A percentile compares a stretch with the other conserved stretches of the same genome.
These are phyloP conservation scores for Quercus cerris DNA, from an alignment of 306 rosid genomes.

Conservation along the genomic window DNA sequence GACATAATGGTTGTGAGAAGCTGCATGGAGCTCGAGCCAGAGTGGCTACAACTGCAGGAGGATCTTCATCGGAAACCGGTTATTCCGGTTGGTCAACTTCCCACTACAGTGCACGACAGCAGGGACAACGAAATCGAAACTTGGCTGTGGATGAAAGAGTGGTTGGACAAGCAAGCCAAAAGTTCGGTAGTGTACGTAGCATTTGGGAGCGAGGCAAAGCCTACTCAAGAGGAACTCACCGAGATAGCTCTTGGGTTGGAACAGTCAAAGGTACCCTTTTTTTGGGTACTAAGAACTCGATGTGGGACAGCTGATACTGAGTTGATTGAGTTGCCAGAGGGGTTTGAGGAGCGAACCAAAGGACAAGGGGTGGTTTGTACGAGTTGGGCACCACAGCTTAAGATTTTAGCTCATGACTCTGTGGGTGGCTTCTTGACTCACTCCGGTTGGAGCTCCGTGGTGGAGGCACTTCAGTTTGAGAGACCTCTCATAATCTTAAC, in stretches of 20 bases:
- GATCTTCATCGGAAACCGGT: no score
- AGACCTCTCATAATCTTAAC: slow-evolving; percentile 17
- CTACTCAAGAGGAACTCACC: slow-evolving; percentile 13
- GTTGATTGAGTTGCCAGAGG: slow-evolving; percentile 35
- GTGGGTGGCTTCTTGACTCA: slow-evolving; percentile 47
- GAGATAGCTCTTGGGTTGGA: slow-evolving; percentile 54
- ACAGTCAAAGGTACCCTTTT: slow-evolving; percentile 45
- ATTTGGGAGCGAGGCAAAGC: slow-evolving; percentile 40
- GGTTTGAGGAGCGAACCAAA: slow-evolving; percentile 44
- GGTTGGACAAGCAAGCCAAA: slow-evolving; percentile 20
- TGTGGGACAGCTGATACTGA: background rate
- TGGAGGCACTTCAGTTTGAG: slow-evolving; percentile 26
- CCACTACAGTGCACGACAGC: slow-evolving; percentile 20
- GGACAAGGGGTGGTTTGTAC: slow-evolving; percentile 43
- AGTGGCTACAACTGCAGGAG: no score
- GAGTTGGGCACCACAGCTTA: slow-evolving; percentile 54
- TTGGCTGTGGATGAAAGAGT: background rate
- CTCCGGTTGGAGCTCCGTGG: slow-evolving; percentile 44
- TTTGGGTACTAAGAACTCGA: slow-evolving; percentile 48
- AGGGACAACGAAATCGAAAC: slow-evolving; percentile 14
- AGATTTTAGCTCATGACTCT: slow-evolving; percentile 32
- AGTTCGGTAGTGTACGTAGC: slow-evolving; percentile 53
- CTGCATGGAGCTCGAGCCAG: slow-evolving; percentile 1
- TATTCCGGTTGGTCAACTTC: slow-evolving; percentile 23
- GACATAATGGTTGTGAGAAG: slow-evolving; percentile 13